These are phyloP conservation scores for Alternaria incomplexa DNA, from an alignment of 2,329 filamentous ascomycete species.

Conservation along the genomic window DNA sequence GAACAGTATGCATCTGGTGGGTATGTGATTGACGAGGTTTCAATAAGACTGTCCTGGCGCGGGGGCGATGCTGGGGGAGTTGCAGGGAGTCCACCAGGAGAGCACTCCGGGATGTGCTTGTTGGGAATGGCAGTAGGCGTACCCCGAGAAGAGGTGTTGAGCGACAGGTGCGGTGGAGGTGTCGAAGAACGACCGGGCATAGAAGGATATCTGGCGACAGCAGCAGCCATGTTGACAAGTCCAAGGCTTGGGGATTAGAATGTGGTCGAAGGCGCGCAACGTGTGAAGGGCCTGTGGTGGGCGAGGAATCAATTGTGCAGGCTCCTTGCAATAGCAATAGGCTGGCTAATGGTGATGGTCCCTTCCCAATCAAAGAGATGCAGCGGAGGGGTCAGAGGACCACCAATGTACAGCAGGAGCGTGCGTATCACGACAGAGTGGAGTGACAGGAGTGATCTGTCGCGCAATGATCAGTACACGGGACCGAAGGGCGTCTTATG, in stretches of 20 bases:
- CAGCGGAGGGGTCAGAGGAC: constrained; percentile 8
- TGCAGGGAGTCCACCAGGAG: constrained; percentile 71
- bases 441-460: constrained; percentile 19
- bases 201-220: constrained; percentile 48
- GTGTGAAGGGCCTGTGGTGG: constrained; percentile 19
- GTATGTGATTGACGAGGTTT: constrained; percentile 73
- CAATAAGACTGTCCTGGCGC: constrained; percentile 60
- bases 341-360: constrained; percentile 4
- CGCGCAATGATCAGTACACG: constrained; percentile 22
- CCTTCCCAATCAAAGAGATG: constrained; percentile 19
- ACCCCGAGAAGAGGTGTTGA: constrained; percentile 63
- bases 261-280: constrained; percentile 38
- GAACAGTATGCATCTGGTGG: constrained; percentile 71
- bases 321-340: constrained; percentile 7
- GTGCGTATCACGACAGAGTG: constrained; percentile 17
- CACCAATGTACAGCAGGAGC: constrained; percentile 18
- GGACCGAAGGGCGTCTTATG: background rate
- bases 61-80: constrained; percentile 65
- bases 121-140: constrained; percentile 74
- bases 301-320: constrained; percentile 6
- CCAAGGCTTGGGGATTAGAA: constrained; percentile 9
- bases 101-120: constrained; percentile 88
- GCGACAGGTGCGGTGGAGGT: constrained; percentile 61
- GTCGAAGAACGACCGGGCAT: constrained; percentile 48
- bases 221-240: constrained; percentile 50